Evolutionary conservation across 2,329 filamentous ascomycete species (phyloP), one percentile per base, ranked within the genome.

Genomic region (Arthrobotrys iridis): DNA sequence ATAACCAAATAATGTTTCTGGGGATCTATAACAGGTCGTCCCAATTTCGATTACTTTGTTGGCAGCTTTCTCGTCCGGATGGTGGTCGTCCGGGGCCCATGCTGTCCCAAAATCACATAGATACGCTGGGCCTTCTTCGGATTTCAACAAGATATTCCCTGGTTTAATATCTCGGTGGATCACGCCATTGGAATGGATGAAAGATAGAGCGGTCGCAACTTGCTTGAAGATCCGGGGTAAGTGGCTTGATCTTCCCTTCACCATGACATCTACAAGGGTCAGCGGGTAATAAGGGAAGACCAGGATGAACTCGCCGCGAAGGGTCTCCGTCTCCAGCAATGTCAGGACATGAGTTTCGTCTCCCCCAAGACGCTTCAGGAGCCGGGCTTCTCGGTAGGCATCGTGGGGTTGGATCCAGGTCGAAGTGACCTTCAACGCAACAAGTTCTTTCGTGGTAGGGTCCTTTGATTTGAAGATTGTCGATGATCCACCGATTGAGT

Each of bases 131-230:
- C 91, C 91, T 4, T 86, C 84, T 0, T 86, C 83, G 0, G 89
- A 88, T 43, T 86, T 84, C 48, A 97, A 86, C 6, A 97, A 85
- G 35, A 99, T 86, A 62, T 97, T 96, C 0, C 93, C 93, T 0
- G 95, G 95, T 80, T 99, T 99, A 80, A 99, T 84, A 80, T 99
- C 95, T 67, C 95, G 89, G 81, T 99, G 95, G 64, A 99, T 90
- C 70, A 99, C 93, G 5, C 88, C 90, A 22, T 88, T 83, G 5
- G 82, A 78, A 81, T 99, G 95, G 1, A 97, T 84, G 78, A 91
- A 86, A 1, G 83, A 83, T 1, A 99, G 86, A 2, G 77, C 79
- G 15, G 48, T 43, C 13, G 77, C 62, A 8, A 78, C 57, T 15
- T 77, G 76, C 26, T 58, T 62, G 50, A 79, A 65, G 55, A 79